phyloP scores from a whole-genome alignment of 257 asterid genomes.

The Fraxinus americana region DNA sequence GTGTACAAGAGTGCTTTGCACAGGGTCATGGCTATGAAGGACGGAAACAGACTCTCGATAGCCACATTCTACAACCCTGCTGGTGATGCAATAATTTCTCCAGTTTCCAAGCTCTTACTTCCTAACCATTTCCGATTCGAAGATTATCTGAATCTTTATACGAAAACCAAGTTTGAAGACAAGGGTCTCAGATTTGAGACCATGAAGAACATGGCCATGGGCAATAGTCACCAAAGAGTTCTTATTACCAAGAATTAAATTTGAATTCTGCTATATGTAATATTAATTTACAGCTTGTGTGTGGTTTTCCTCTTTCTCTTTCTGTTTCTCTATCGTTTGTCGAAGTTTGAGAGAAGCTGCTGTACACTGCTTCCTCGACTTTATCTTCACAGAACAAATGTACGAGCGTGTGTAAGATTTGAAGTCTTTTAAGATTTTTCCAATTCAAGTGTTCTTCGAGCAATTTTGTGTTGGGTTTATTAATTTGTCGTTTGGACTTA shows the following conservation, averaged over 20 bases:
- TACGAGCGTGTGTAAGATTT: not conserved
- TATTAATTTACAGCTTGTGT: conserved; percentile 5
- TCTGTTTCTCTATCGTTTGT: conserved; percentile 10
- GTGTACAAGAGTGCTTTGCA: conserved; percentile 71
- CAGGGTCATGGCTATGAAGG: conserved; percentile 69
- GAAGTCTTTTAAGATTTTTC: not conserved
- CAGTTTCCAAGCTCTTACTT: conserved; percentile 64
- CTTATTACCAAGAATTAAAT: conserved; percentile 27
- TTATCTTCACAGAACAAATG: conserved; percentile 20
- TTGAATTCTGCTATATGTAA: not conserved
- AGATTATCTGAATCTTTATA: conserved; percentile 64
- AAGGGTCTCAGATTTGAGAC: conserved; percentile 66
- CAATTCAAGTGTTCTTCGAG: not conserved
- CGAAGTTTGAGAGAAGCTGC: conserved; percentile 57
- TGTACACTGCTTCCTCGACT: conserved; percentile 41
- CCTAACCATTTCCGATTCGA: conserved; percentile 55
- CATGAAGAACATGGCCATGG: conserved; percentile 49
- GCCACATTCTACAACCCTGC: conserved; percentile 91
- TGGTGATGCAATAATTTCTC: conserved; percentile 76
- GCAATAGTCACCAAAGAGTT: conserved; percentile 28
- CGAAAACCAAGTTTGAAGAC: conserved; percentile 66
- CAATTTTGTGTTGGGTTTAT: not conserved
- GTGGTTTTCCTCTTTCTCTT: not conserved
- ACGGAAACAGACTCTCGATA: conserved; percentile 75
- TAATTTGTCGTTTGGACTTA: no score